Conservation (phyloP, 73 alveolate species). For the Symbiodinium natans region DNA sequence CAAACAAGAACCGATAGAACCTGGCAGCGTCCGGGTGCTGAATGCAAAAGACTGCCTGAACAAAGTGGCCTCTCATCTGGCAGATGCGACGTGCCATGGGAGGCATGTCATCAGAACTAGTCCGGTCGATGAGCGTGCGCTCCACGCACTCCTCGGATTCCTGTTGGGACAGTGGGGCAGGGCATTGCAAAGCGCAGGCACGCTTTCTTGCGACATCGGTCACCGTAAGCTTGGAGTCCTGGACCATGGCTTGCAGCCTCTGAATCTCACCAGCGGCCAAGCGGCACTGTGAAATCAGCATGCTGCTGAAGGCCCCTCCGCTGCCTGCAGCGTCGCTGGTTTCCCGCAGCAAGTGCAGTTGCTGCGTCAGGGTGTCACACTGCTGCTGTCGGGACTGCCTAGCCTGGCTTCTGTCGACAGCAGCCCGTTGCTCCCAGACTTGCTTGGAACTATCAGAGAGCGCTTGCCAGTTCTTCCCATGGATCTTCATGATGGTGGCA, state of each 20-base stretch:
- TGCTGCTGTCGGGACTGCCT: background rate
- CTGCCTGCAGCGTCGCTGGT: background rate
- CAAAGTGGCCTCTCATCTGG: background rate
- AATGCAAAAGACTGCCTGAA: background rate
- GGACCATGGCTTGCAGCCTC: background rate
- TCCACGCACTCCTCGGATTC: background rate
- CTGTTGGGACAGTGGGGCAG: background rate
- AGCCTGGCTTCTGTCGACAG: background rate
- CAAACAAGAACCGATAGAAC: background rate
- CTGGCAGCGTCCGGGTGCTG: background rate
- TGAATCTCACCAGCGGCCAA: background rate
- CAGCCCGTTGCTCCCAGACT: background rate
- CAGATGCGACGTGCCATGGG: background rate
- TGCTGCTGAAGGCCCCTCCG: background rate
- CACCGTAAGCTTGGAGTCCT: background rate
- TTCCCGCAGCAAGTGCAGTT: background rate
- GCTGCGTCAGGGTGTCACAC: background rate
- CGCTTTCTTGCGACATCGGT: background rate
- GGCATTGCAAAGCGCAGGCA: background rate
- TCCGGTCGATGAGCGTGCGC: background rate
- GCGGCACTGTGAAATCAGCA: background rate
- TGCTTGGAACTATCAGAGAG: background rate
- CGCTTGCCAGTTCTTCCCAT: background rate
- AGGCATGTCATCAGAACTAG: background rate
- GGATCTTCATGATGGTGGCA: background rate